Evolutionary conservation across 73 alveolate species (phyloP), one percentile per base, ranked within the genome.

Genomic region (Paramecium tetraurelia): DNA sequence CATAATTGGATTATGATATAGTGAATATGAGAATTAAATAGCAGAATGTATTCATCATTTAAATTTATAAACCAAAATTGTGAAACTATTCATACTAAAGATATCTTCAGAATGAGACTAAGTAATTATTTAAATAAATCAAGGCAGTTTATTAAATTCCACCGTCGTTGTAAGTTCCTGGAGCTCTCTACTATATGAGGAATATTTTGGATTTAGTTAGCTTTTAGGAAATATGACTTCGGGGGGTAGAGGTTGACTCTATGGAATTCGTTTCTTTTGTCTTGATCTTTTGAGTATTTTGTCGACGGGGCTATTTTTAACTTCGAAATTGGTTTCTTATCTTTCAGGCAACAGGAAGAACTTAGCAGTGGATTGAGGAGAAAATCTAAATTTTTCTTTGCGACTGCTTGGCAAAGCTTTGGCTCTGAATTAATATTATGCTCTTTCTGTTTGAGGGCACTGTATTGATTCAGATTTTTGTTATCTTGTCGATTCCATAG

Each of bases 361-460:
- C 35, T 53, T 53, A 0, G 7, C 31, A 75, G 6, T 38, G 2
- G 24, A 41, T 75, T 75, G 4, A 18, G 38, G 63, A 75, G 87
- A 41, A 35, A 24, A 29, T n/a, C 59, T 75, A 38, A 11, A 16
- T 41, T 75, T 75, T 36, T 75, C 87, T 75, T 38, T 75, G 10
- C 87, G n/a, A 63, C 87, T 75, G 9, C 68, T 75, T 38, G 87
- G 87, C 21, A 75, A 75, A 3, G 68, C 59, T 75, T 75, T 75
- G 20, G 87, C 58, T 41, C 29, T 75, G 38, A 75, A 75, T 16
- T 41, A 75, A 35, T 75, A 75, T 12, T 33, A 75, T 5, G 46
- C 59, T 75, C 87, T 75, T 38, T 75, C 87, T 38, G 68, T 75
- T 75, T 75, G 38, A 75, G 38, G 38, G n/a, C n/a, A 24, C n/a